A percentile compares a stretch with the other conserved stretches of the same genome.
These are phyloP conservation scores for Adansonia digitata DNA, from an alignment of 345 rosid genomes.

Conservation along the genomic window DNA sequence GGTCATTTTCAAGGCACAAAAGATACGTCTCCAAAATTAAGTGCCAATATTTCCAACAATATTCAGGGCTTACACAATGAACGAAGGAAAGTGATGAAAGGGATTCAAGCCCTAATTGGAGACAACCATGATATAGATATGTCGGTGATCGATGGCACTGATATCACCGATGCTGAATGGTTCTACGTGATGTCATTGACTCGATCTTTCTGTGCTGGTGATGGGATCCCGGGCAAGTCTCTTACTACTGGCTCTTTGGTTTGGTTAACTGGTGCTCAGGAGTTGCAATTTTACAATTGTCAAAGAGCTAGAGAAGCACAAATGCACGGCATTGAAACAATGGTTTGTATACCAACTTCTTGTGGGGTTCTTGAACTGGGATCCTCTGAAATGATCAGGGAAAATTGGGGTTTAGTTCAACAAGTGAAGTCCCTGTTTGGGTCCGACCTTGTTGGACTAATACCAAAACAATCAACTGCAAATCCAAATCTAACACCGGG, in stretches of 20 bases:
- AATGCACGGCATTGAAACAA: constrained; percentile 53
- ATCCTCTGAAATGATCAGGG: constrained; percentile 36
- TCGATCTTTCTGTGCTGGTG: constrained; percentile 47
- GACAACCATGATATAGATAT: constrained; percentile 24
- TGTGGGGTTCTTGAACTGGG: constrained; percentile 65
- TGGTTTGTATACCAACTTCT: constrained; percentile 53
- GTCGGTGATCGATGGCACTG: constrained; percentile 31
- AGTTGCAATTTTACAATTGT: constrained; percentile 47
- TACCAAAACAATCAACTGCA: constrained; percentile 14
- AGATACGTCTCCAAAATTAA: constrained; percentile 19
- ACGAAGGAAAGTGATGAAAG: constrained; percentile 29
- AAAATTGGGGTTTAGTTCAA: constrained; percentile 48
- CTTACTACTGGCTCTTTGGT: constrained; percentile 47
- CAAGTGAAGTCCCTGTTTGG: constrained; percentile 52
- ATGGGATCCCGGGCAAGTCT: constrained; percentile 44
- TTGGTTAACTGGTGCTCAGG: constrained; percentile 52
- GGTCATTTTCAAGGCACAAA: constrained; percentile 54
- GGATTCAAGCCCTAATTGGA: constrained; percentile 30
- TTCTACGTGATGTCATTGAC: constrained; percentile 60
- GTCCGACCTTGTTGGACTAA: constrained; percentile 23
- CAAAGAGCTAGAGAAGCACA: constrained; percentile 57
- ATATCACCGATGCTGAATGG: constrained; percentile 50
- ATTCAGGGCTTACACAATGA: constrained; percentile 14
- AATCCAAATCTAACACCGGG: constrained; percentile 11
- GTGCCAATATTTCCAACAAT: background rate